Conservation (phyloP, 1,284 basidiomycete genomes). For the Ceratobasidium sp. region DNA sequence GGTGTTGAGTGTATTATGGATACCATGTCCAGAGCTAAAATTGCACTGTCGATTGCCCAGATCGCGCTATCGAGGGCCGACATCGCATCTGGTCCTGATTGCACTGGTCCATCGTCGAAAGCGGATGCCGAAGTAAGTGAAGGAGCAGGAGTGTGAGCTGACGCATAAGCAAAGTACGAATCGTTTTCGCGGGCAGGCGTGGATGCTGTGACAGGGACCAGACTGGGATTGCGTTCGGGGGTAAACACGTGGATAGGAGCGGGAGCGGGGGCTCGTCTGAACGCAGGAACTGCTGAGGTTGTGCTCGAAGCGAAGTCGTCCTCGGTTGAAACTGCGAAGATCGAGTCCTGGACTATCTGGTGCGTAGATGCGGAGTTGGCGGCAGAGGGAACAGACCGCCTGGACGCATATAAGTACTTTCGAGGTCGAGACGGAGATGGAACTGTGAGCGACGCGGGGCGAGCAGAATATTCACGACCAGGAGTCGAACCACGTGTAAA, state of each 20-base stretch:
- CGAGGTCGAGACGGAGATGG: neutral
- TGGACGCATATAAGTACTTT: conserved; percentile 1
- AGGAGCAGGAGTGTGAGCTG: neutral
- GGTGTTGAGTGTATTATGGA: no score
- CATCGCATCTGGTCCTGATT: neutral
- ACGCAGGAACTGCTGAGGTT: neutral
- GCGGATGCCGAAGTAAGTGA: neutral
- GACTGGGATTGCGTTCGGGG: neutral
- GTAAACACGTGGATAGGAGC: neutral
- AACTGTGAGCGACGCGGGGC: neutral
- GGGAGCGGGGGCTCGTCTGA: neutral
- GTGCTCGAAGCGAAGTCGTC: neutral
- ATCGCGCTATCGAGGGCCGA: neutral
- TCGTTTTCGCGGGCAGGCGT: neutral
- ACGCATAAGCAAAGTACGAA: neutral
- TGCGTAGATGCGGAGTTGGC: neutral
- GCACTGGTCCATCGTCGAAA: neutral
- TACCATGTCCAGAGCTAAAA: neutral
- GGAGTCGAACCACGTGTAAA: neutral
- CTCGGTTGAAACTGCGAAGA: neutral
- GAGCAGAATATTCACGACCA: neutral
- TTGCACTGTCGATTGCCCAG: neutral
- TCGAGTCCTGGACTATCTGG: neutral
- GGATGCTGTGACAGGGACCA: neutral
- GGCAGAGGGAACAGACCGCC: neutral